phyloP scores from a whole-genome alignment of 2,329 filamentous ascomycete species.

The Hypoxylon sp. region DNA sequence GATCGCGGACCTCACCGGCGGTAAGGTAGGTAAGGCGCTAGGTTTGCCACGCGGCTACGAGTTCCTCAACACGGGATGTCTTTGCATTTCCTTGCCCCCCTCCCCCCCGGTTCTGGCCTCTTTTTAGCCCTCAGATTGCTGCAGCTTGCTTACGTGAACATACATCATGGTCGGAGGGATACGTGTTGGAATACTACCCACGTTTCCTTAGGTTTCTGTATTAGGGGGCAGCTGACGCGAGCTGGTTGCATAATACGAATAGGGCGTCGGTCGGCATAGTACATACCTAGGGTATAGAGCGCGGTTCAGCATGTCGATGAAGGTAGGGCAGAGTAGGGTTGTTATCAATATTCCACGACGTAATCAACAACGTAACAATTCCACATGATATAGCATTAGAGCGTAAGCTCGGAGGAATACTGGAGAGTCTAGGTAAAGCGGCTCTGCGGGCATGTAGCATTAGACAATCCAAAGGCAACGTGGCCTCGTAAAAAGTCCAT shows the following conservation, averaged over 20 bases:
- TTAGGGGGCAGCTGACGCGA: slow-evolving; percentile 38
- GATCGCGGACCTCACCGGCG: slow-evolving; percentile 39
- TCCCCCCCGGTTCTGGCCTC: not conserved
- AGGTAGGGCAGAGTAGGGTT: slow-evolving; percentile 4
- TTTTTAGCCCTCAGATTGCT: not conserved
- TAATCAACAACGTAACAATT: slow-evolving; percentile 23
- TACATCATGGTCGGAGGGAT: slow-evolving; percentile 12
- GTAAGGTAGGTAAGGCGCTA: slow-evolving; percentile 16
- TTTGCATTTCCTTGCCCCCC: not conserved
- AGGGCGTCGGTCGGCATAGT: slow-evolving; percentile 1
- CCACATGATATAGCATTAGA: slow-evolving; percentile 19
- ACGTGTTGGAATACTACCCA: slow-evolving; percentile 9
- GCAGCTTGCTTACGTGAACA: slow-evolving; percentile 21
- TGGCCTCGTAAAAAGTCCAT: slow-evolving; percentile 33
- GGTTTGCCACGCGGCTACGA: slow-evolving; percentile 31
- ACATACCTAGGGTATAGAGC: slow-evolving; percentile 14
- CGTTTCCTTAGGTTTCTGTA: not conserved
- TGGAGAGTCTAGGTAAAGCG: slow-evolving; percentile 17
- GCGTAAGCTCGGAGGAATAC: slow-evolving; percentile 41
- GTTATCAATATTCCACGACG: slow-evolving; percentile 15
- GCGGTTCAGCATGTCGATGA: slow-evolving; percentile 17
- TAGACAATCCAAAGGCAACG: slow-evolving; percentile 28
- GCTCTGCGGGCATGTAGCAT: slow-evolving; percentile 24
- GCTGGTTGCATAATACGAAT: slow-evolving; percentile 23
- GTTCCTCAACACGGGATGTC: not conserved